phyloP scores from a whole-genome alignment of 805 yeast genomes.

The Henningerozyma blattae region DNA sequence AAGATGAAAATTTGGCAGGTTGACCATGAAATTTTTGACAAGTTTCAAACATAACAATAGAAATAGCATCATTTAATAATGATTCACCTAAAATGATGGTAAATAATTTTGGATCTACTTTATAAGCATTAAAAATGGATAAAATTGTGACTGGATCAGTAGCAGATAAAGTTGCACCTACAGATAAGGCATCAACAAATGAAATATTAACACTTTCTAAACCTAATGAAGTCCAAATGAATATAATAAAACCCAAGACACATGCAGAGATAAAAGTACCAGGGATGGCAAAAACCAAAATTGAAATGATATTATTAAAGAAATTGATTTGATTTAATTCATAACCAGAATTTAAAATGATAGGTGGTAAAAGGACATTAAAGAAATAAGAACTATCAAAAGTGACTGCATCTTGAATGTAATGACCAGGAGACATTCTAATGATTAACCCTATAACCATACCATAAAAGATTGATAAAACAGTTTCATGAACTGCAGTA shows the following conservation, averaged over 20 bases:
- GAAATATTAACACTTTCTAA: constrained; percentile 79
- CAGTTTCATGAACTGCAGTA: constrained; percentile 96
- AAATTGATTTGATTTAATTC: constrained; percentile 94
- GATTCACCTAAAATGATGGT: constrained; percentile 97
- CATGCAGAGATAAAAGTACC: constrained; percentile 91
- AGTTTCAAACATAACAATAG: constrained; percentile 98
- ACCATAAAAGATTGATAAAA: constrained; percentile 88
- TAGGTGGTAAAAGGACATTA: constrained; percentile 89
- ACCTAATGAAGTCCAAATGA: constrained; percentile 84
- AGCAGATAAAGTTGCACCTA: constrained; percentile 95
- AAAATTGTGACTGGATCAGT: constrained; percentile 97
- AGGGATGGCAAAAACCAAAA: constrained; percentile 87
- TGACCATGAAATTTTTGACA: constrained; percentile 93
- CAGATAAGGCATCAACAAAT: constrained; percentile 93
- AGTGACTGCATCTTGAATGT: constrained; percentile 92
- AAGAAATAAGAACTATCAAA: constrained; percentile 91
- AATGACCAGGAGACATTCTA: constrained; percentile 88
- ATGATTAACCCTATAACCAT: constrained; percentile 91
- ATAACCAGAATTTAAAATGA: constrained; percentile 90
- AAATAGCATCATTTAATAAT: constrained; percentile 88
- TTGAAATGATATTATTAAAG: constrained; percentile 83
- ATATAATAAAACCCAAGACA: constrained; percentile 80
- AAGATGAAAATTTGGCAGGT: constrained; percentile 56
- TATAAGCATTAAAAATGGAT: constrained; percentile 92
- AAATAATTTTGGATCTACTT: constrained; percentile 94